Base-by-base conservation (phyloP, 1,284 basidiomycete species). In the Boletus mariae region DNA sequence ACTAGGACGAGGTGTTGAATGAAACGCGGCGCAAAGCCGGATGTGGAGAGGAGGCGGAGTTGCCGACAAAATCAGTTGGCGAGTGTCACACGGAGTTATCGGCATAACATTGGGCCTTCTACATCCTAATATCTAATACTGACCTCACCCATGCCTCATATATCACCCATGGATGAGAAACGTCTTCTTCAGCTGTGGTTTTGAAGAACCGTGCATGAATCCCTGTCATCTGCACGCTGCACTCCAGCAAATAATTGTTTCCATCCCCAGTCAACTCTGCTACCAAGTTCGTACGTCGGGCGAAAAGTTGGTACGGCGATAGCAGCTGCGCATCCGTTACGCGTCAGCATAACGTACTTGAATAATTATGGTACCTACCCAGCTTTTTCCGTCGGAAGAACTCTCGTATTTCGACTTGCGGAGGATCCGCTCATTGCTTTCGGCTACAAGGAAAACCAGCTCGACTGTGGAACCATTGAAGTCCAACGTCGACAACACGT, bases 91-190 rank as follows among this genome's bases (percentile, higher is more conserved):
- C 11, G 34, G 15, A 34, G 32, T 34, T 35, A 35, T 35, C 12
- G 35, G 40, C 20, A 40, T 15, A 40, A 4, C 37, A 25, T 4
- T 20, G 17, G 17, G 17, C 40, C 54, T 59, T n/a, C n/a, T n/a
- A 60, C 42, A 35, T 44, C 35, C 20, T 29, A 17, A 28, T 9
- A 28, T 28, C 28, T 42, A 51, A n/a, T n/a, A n/a, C 12, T 23
- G 53, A 70, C 53, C 73, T 69, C 51, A 76, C 55, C 77, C 75
- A 82, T 12, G 80, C 61, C 58, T 79, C 81, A 54, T 75, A 65
- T 45, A 83, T 59, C 50, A 61, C 62, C 79, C 80, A 82, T n/a
- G 61, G 61, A 40, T 64, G 60, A 31, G 61, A 51, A 47, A 67
- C 59, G 47, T 73, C 66, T 42, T 64, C 61, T 29, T 59, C 51